A percentile compares a stretch with the other conserved stretches of the same genome.
Conservation (phyloP, 192 early-diverging fungal genomes). For the Rhizoclosmatium sp. region DNA sequence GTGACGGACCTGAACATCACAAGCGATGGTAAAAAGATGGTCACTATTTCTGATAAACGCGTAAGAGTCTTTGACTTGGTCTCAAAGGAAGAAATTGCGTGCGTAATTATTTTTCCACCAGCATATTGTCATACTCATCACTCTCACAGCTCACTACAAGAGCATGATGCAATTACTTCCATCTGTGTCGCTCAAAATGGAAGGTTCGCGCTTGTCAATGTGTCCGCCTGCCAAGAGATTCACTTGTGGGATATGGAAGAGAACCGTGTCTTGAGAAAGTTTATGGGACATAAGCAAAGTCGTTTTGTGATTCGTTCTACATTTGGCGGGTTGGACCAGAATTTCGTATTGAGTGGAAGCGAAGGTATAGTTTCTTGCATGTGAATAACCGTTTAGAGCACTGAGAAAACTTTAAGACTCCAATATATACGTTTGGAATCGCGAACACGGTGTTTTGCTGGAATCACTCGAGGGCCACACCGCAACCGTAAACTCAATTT, state of each 20-base stretch:
- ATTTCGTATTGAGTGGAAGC: slow-evolving; percentile 91
- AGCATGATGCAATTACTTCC: slow-evolving; percentile 70
- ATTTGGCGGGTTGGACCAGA: slow-evolving; percentile 85
- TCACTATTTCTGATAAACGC: slow-evolving; percentile 73
- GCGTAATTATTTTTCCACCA: not conserved
- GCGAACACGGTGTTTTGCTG: slow-evolving; percentile 71
- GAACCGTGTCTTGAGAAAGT: slow-evolving; percentile 74
- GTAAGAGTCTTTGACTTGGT: slow-evolving; percentile 71
- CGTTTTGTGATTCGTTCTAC: slow-evolving; percentile 89
- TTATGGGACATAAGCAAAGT: slow-evolving; percentile 84
- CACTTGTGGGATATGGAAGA: slow-evolving; percentile 89
- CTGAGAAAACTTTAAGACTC: slow-evolving; percentile 54
- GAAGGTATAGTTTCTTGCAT: slow-evolving; percentile 60
- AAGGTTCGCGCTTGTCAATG: slow-evolving; percentile 67
- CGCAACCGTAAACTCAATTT: slow-evolving; percentile 76
- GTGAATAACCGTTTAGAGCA: not conserved
- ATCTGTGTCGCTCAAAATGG: slow-evolving; percentile 68
- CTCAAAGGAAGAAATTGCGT: slow-evolving; percentile 53
- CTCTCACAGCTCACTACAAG: slow-evolving; percentile 47
- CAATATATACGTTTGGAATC: slow-evolving; percentile 82
- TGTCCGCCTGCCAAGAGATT: slow-evolving; percentile 64
- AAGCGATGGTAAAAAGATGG: slow-evolving; percentile 63
- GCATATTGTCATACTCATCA: not conserved
- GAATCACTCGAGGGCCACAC: slow-evolving; percentile 75
- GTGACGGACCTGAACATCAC: slow-evolving; percentile 71